Percentiles rank a stretch among this genome's conserved stretches.
Evolutionary conservation across 768 basidiomycete species (phyloP).

Genomic region (Aureoboletus auriporus): DNA sequence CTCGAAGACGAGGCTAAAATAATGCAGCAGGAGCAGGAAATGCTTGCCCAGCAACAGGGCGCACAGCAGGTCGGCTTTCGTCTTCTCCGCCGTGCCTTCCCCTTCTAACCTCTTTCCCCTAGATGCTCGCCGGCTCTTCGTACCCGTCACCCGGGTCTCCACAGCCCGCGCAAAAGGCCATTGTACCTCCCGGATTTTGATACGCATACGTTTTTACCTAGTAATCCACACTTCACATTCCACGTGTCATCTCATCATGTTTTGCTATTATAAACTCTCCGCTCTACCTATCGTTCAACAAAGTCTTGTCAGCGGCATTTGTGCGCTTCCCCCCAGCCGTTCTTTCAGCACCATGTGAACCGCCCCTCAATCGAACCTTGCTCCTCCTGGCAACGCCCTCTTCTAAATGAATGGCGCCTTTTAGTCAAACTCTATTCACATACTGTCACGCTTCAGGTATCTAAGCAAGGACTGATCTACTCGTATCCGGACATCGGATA

Average conservation of each 20-base stretch:
- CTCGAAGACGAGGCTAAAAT: conserved; percentile 97
- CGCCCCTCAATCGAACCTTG: conserved; percentile 7
- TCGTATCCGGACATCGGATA: conserved; percentile 26
- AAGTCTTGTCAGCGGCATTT: conserved; percentile 22
- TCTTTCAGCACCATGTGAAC: conserved; percentile 20
- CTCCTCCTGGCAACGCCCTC: conserved; percentile 28
- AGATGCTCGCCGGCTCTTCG: conserved; percentile 70
- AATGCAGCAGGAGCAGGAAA: conserved; percentile 90
- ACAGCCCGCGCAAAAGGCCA: conserved; percentile 41
- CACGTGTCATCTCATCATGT: conserved; percentile 25
- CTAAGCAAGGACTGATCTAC: conserved; percentile 21
- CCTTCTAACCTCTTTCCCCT: conserved; percentile 8
- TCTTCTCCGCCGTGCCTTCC: background rate
- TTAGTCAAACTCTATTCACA: conserved; percentile 23
- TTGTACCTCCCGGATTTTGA: conserved; percentile 86
- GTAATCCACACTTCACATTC: conserved; percentile 10
- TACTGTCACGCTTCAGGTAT: conserved; percentile 10
- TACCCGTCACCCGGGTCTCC: conserved; percentile 47
- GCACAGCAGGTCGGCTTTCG: conserved; percentile 70
- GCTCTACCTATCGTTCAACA: conserved; percentile 19
- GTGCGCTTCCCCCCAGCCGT: conserved; percentile 14
- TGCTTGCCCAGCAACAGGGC: conserved; percentile 89
- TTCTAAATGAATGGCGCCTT: conserved; percentile 15
- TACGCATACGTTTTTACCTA: conserved; percentile 10
- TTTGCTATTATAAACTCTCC: conserved; percentile 25